These are phyloP conservation scores for Lignosus rhinocerotis DNA, from an alignment of 1,284 basidiomycete genomes.

Conservation along the genomic window DNA sequence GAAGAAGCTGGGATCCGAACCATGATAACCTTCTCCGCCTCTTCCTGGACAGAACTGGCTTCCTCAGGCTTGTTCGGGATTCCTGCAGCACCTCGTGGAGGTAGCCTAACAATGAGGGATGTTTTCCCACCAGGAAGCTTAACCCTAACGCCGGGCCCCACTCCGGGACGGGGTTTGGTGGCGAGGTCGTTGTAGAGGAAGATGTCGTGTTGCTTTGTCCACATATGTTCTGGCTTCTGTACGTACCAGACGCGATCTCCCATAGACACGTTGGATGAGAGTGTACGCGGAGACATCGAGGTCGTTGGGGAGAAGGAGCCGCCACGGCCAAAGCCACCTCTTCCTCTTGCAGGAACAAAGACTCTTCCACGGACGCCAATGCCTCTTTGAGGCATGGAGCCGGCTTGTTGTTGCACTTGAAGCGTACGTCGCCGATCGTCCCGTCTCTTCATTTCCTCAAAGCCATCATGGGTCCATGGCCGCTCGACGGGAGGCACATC, in stretches of 20 bases:
- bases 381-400: constrained; percentile 35
- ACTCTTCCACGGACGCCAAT: constrained; percentile 40
- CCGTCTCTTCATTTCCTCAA: constrained; percentile 76
- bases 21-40: constrained; percentile 47
- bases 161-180: constrained; percentile 56
- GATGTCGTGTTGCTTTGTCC: constrained; percentile 77
- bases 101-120: constrained; percentile 32
- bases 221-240: constrained; percentile 74
- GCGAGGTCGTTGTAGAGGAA: constrained; percentile 65
- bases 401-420: constrained; percentile 27
- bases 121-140: constrained; percentile 53
- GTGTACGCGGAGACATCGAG: constrained; percentile 23
- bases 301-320: constrained; percentile 26
- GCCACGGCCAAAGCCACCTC: constrained; percentile 46
- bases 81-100: constrained; percentile 20
- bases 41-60: constrained; percentile 30
- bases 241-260: constrained; percentile 61
- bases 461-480: constrained; percentile 80
- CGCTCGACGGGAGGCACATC: constrained; percentile 62
- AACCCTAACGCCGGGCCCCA: constrained; percentile 55
- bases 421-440: constrained; percentile 57
- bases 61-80: constrained; percentile 7
- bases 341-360: constrained; percentile 36
- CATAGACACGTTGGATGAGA: constrained; percentile 31
- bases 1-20: constrained; percentile 53